phyloP scores from a whole-genome alignment of 1,284 basidiomycete species.

The Pisolithus thermaeus region DNA sequence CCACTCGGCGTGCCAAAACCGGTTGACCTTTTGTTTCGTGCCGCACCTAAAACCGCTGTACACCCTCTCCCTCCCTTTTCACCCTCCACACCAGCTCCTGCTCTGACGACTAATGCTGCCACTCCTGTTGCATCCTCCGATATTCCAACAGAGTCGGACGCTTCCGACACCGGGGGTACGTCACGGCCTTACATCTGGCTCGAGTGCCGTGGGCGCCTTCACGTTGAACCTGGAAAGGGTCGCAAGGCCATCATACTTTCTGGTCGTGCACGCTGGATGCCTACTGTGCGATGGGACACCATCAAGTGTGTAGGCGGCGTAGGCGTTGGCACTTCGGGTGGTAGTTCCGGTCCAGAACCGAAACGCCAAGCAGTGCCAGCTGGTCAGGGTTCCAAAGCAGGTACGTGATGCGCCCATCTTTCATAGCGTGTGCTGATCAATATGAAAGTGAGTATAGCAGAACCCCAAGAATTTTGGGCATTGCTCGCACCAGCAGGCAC shows the following conservation, averaged over 20 bases:
- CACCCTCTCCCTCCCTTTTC: slow-evolving; percentile 3
- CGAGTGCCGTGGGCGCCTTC: slow-evolving; percentile 78
- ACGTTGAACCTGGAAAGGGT: slow-evolving; percentile 86
- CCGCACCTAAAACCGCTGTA: slow-evolving; percentile 47
- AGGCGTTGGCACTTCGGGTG: slow-evolving; percentile 5
- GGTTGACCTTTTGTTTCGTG: slow-evolving; percentile 77
- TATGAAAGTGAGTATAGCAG: slow-evolving; percentile 4
- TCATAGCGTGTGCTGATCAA: neutral
- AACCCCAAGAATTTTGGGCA: slow-evolving; percentile 51
- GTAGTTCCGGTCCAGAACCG: neutral
- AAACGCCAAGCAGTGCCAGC: neutral
- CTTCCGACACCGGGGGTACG: neutral
- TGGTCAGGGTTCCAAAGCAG: neutral
- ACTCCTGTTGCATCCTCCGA: neutral
- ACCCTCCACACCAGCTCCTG: neutral
- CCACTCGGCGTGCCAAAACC: slow-evolving; percentile 26
- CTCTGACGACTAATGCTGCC: neutral
- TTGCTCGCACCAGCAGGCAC: slow-evolving; percentile 45
- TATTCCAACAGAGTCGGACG: slow-evolving; percentile 7
- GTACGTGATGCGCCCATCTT: neutral
- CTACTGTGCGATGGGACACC: slow-evolving; percentile 55
- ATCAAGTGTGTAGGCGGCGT: slow-evolving; percentile 48
- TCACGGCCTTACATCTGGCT: slow-evolving; percentile 73
- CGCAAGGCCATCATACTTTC: slow-evolving; percentile 84
- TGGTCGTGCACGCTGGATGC: slow-evolving; percentile 67